Evolutionary conservation across 495 filamentous ascomycete species (phyloP).

Genomic region (Penicillium lividum): DNA sequence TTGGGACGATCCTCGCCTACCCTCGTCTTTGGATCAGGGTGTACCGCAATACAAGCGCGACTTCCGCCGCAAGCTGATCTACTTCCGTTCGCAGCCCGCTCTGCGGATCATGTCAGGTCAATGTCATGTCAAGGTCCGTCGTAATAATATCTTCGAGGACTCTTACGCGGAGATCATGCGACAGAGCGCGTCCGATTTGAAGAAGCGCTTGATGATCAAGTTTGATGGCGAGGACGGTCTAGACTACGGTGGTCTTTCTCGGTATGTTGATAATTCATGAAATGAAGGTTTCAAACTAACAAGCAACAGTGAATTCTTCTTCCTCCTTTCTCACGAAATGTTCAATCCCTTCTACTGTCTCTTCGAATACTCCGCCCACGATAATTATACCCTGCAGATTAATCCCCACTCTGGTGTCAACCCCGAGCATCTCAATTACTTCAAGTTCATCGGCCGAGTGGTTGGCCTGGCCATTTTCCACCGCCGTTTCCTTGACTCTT

Average conservation of each 20-base stretch:
- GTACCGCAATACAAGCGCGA: constrained; percentile 99
- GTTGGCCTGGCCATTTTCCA: constrained; percentile 99
- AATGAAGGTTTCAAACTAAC: constrained; percentile 25
- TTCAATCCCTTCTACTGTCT: constrained; percentile 99
- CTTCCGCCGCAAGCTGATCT: constrained; percentile 96
- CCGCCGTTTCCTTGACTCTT: constrained; percentile 94
- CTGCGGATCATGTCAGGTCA: constrained; percentile 93
- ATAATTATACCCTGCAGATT: constrained; percentile 99
- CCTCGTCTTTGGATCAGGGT: constrained; percentile 95
- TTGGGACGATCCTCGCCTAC: constrained; percentile 97
- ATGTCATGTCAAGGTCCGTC: constrained; percentile 95
- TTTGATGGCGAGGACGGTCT: constrained; percentile 98
- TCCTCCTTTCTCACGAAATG: constrained; percentile 99
- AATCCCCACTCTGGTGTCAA: constrained; percentile 99
- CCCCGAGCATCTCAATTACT: constrained; percentile 98
- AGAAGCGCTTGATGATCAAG: constrained; percentile 99
- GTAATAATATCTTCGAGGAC: constrained; percentile 97
- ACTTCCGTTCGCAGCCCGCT: constrained; percentile 97
- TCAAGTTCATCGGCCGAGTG: constrained; percentile 99
- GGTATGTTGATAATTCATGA: constrained; percentile 43
- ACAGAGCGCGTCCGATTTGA: constrained; percentile 92
- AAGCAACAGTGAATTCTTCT: constrained; percentile 88
- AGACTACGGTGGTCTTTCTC: constrained; percentile 96
- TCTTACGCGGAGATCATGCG: constrained; percentile 98
- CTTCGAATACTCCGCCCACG: constrained; percentile 99